These are phyloP conservation scores for Aspergillus baeticus DNA, from an alignment of 495 filamentous ascomycete species.

Conservation along the genomic window DNA sequence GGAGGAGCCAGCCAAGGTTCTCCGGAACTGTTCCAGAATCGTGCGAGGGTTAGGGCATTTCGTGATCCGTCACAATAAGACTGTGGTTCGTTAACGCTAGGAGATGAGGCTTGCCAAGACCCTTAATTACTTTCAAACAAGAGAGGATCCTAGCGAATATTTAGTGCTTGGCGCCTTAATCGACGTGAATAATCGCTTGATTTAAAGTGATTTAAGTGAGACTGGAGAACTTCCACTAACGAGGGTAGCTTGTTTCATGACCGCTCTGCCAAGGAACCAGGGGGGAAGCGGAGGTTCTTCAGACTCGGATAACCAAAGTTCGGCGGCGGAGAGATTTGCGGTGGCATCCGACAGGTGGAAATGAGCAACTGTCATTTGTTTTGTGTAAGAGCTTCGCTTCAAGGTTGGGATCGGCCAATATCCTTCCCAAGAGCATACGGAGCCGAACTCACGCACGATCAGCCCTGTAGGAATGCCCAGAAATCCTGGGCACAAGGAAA, in stretches of 20 bases:
- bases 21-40: not conserved
- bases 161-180: not conserved
- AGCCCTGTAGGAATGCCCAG: not conserved
- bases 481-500: not conserved
- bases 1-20: not conserved
- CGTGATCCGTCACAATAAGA: not conserved
- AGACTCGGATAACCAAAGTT: not conserved
- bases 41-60: not conserved
- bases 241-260: constrained; percentile 20
- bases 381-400: not conserved
- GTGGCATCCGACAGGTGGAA: constrained; percentile 10
- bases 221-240: constrained; percentile 22
- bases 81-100: not conserved
- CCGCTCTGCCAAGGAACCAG: constrained; percentile 11
- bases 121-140: not conserved
- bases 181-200: not conserved
- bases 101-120: not conserved
- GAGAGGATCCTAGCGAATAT: not conserved
- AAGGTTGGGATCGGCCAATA: not conserved
- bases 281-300: constrained; percentile 7
- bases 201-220: constrained; percentile 13
- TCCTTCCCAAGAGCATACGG: not conserved
- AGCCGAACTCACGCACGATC: not conserved
- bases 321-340: not conserved
- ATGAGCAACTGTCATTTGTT: not conserved